These are phyloP conservation scores for Penicillium tannophilum DNA, from an alignment of 495 filamentous ascomycete genomes.

Conservation along the genomic window DNA sequence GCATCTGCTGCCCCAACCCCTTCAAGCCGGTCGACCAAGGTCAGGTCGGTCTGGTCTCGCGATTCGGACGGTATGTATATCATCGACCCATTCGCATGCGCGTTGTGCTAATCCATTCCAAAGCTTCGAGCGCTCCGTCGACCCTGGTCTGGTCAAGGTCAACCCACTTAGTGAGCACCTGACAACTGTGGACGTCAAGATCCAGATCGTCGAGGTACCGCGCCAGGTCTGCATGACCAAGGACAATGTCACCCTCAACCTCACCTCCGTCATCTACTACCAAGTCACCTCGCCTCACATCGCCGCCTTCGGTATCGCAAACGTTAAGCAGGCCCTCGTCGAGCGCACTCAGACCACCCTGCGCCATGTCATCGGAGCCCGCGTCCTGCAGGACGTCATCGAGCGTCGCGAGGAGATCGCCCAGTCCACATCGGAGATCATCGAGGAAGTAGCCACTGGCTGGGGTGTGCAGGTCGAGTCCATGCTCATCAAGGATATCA, in stretches of 20 bases:
- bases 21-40: slow-evolving; percentile 94
- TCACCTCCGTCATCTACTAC: slow-evolving; percentile 99
- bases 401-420: slow-evolving; percentile 98
- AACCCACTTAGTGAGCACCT: slow-evolving; percentile 94
- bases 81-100: neutral
- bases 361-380: slow-evolving; percentile 94
- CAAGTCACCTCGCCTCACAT: slow-evolving; percentile 95
- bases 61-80: slow-evolving; percentile 72
- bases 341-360: slow-evolving; percentile 98
- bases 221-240: slow-evolving; percentile 99
- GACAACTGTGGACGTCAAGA: slow-evolving; percentile 95
- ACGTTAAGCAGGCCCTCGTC: slow-evolving; percentile 90
- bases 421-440: slow-evolving; percentile 91
- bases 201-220: slow-evolving; percentile 97
- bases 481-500: slow-evolving; percentile 99
- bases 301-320: slow-evolving; percentile 93
- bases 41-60: slow-evolving; percentile 91
- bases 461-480: slow-evolving; percentile 97
- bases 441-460: slow-evolving; percentile 89
- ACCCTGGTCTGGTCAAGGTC: slow-evolving; percentile 96
- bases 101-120: neutral
- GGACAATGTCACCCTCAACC: slow-evolving; percentile 91
- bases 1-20: slow-evolving; percentile 90
- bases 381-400: slow-evolving; percentile 97
- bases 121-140: slow-evolving; percentile 89